Base-by-base conservation (phyloP, 495 filamentous ascomycete genomes). In the Aspergillus avenaceus region DNA sequence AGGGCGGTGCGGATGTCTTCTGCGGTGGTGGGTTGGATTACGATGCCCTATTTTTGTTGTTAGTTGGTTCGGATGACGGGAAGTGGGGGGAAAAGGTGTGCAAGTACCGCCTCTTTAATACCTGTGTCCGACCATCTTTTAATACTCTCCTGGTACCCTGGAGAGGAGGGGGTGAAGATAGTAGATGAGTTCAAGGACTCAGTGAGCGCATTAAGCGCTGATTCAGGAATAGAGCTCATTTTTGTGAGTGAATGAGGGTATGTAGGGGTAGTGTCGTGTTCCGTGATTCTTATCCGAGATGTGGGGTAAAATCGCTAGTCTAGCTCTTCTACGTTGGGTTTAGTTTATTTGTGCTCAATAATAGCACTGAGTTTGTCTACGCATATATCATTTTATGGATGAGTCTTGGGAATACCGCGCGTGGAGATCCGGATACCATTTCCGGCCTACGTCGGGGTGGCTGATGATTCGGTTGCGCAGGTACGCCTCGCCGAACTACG, bases 381-480 rank as follows among this genome's bases (percentile, higher is more conserved):
- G 34, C n/a, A n/a, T n/a, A n/a, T n/a, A n/a, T n/a, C n/a, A n/a
- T n/a, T n/a, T n/a, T n/a, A n/a, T 24, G 8, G 41, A 24, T 4
- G 14, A 14, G 23, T 64, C 52, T 31, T 37, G 26, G 22, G 69
- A 69, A 47, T 72, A 74, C 26, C 62, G 64, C n/a, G 52, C 64
- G 45, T 88, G 69, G 21, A 91, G 73, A 22, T 90, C 84, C 0
- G 86, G 86, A 64, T 90, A 91, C 86, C 89, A 95, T 60, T 81
- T 73, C 72, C 87, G 87, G 1, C 88, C 91, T 1, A 97, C 91
- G 65, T 96, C 91, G 3, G 85, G 85, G 70, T 97, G 91, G 54
- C 86, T 89, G 71, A 90, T 86, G 47, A 96, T 80, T n/a, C 91
- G 72, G 69, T 96, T 96, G 64, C 84, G 77, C 56, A 77, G 54